Conservation (phyloP, 2,329 filamentous ascomycete genomes). For the Neoascochyta sp. region DNA sequence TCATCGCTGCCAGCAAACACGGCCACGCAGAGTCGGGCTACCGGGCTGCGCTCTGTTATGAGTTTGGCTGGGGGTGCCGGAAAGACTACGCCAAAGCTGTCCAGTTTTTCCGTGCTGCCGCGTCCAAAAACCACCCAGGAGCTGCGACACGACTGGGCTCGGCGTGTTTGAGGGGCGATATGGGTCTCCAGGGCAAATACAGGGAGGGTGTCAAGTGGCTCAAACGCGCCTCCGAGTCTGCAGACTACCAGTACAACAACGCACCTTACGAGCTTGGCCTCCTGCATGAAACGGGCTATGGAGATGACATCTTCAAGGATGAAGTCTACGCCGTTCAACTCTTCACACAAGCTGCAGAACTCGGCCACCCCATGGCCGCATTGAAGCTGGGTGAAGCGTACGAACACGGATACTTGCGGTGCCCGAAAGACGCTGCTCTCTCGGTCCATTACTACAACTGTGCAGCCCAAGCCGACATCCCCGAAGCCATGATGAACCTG, state of each 20-base stretch:
- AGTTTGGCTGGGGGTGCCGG: constrained; percentile 95
- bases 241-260: constrained; percentile 86
- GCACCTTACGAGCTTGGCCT: constrained; percentile 87
- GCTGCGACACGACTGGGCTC: constrained; percentile 90
- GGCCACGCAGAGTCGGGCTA: constrained; percentile 96
- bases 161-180: constrained; percentile 83
- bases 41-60: constrained; percentile 88
- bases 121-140: constrained; percentile 90
- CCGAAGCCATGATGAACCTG: constrained; percentile 92
- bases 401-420: constrained; percentile 83
- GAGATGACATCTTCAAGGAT: constrained; percentile 90
- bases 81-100: constrained; percentile 88
- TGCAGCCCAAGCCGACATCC: constrained; percentile 78
- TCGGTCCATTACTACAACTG: constrained; percentile 97
- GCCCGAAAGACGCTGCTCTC: constrained; percentile 84
- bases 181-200: constrained; percentile 79
- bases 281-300: constrained; percentile 88
- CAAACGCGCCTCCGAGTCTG: constrained; percentile 84
- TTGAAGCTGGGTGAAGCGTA: constrained; percentile 94
- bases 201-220: constrained; percentile 94
- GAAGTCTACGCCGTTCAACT: constrained; percentile 86
- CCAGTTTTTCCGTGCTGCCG: constrained; percentile 85
- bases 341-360: constrained; percentile 88
- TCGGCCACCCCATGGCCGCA: constrained; percentile 83
- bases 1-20: constrained; percentile 90